Percentiles rank a stretch among this genome's conserved stretches.
Evolutionary conservation across 768 basidiomycete genomes (phyloP).

Genomic region (Xerocomellus chrysenteron): DNA sequence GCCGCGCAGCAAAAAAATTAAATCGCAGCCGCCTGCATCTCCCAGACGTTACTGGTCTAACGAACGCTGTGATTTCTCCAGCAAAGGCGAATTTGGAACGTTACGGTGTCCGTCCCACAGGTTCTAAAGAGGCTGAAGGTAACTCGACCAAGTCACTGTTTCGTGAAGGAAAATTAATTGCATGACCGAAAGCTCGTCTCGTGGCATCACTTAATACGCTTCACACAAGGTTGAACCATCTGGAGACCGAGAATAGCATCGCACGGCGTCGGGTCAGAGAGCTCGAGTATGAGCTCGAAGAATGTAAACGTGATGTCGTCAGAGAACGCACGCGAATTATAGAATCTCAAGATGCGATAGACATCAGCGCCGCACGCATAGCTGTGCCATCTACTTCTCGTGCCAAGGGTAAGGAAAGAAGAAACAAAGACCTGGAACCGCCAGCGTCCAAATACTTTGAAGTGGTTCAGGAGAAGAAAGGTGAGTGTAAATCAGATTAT

Average conservation of each 20-base stretch:
- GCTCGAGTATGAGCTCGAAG: constrained; percentile 83
- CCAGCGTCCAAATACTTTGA: constrained; percentile 60
- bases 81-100: constrained; percentile 55
- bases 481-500: constrained; percentile 40
- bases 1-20: constrained; percentile 18
- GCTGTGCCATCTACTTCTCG: constrained; percentile 22
- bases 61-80: constrained; percentile 74
- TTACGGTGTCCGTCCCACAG: constrained; percentile 45
- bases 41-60: constrained; percentile 84
- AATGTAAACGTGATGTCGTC: constrained; percentile 75
- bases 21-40: constrained; percentile 51
- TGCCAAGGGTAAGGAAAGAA: constrained; percentile 29
- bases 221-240: constrained; percentile 64
- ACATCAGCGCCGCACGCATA: constrained; percentile 17
- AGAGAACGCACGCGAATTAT: constrained; percentile 65
- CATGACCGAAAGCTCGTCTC: constrained; percentile 49
- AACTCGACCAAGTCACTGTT: constrained; percentile 8
- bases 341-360: constrained; percentile 48
- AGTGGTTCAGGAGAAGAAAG: constrained; percentile 87
- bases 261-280: constrained; percentile 83
- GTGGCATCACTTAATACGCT: constrained; percentile 59
- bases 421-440: constrained; percentile 36
- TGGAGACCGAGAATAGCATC: constrained; percentile 80
- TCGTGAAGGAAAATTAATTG: background rate
- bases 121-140: constrained; percentile 68